Evolutionary conservation across 495 filamentous ascomycete genomes (phyloP), one percentile per base, ranked within the genome.

Genomic region (Annulohypoxylon maeteangense): DNA sequence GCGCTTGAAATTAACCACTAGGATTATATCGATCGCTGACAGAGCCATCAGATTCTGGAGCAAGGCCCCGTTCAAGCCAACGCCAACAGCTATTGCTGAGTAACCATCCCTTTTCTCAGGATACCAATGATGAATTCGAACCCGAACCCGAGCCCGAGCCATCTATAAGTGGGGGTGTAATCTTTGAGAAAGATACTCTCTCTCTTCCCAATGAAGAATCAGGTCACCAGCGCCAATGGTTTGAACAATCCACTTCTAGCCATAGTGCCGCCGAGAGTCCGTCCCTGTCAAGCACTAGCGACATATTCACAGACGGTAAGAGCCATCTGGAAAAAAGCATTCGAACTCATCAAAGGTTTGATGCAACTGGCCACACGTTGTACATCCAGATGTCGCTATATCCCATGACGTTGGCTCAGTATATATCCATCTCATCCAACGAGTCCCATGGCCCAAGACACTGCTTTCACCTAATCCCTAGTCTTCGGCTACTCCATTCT

Each of bases 321-420:
- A 84, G 81, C 54, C 74, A 81, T 47, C 77, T 81, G 7, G 78
- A 80, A 55, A 62, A 84, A 2, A 76, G 78, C 61, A 75, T 70
- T 12, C 71, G 71, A 48, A 55, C 50, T 23, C 77, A 76, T 32
- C 62, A 69, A 40, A 69, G 72, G 0, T 63, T 78, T 10, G 76
- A 80, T 29, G 70, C 78, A 7, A 80, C 78, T 34, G 80, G 79
- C 18, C 78, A 86, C 7, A 78, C 83, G 31, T 78, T 88, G 40
- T 85, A 88, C 68, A 87, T 88, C 27, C 86, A 88, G 65, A 88
- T 88, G 86, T 88, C 86, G 8, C 67, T 87, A 25, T 85, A 88
- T 57, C 86, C 85, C 0, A 79, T 86, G 34, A 86, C 85, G 16
- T 78, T 88, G 79, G 68, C 75, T 82, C 38, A 84, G 79, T 68